These are phyloP conservation scores for Metarhizium sp. DNA, from an alignment of 2,329 filamentous ascomycete genomes.

Conservation along the genomic window DNA sequence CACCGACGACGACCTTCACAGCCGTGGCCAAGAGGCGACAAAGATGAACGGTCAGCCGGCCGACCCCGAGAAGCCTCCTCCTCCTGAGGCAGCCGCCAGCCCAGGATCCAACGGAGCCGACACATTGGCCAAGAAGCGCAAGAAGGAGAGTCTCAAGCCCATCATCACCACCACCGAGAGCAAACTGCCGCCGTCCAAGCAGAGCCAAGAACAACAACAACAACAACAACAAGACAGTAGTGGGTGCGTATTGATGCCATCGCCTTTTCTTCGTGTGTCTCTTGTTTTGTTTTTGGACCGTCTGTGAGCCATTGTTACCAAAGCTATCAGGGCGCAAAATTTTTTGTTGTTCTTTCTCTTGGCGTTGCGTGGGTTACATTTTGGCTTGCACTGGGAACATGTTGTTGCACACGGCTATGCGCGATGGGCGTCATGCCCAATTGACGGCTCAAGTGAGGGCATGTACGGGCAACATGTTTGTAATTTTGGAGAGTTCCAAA, in stretches of 20 bases:
- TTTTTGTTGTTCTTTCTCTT: no score
- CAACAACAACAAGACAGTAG: slow-evolving; percentile 17
- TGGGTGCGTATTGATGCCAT: slow-evolving; percentile 24
- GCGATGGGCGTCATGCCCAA: no score
- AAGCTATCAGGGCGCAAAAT: no score
- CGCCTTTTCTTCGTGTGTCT: background rate
- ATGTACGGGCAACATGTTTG: no score
- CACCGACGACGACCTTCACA: background rate
- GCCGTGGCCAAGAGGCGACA: background rate
- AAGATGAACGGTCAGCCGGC: slow-evolving; percentile 21
- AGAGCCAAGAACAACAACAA: background rate
- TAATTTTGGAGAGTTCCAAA: no score
- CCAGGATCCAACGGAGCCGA: slow-evolving; percentile 20
- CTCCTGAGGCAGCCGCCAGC: slow-evolving; percentile 4
- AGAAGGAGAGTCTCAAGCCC: slow-evolving; percentile 65
- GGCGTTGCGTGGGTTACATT: no score
- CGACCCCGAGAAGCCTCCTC: slow-evolving; percentile 19
- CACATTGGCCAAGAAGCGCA: slow-evolving; percentile 54
- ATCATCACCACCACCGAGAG: slow-evolving; percentile 63
- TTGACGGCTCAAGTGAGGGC: background rate
- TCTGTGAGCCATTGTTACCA: background rate
- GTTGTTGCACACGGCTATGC: no score
- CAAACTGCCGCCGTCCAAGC: slow-evolving; percentile 8
- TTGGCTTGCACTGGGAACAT: no score
- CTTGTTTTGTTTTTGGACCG: background rate